phyloP scores from a whole-genome alignment of 2,329 filamentous ascomycete species.

The Trichocomaceae sp. region DNA sequence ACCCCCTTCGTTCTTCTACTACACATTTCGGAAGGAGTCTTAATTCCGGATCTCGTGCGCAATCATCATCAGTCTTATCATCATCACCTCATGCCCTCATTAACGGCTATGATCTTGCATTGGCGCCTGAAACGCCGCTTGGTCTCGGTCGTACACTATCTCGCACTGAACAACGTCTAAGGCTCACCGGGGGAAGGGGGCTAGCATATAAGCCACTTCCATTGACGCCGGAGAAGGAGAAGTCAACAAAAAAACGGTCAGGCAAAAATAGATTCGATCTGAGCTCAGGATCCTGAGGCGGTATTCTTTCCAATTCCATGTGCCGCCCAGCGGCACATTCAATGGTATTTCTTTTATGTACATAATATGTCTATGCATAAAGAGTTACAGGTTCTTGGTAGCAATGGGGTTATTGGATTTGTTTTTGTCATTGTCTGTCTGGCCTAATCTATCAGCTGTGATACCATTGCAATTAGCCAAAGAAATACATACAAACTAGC shows the following conservation, averaged over 20 bases:
- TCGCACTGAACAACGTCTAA: conserved; percentile 39
- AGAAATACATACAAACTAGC: background rate
- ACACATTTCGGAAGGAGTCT: conserved; percentile 24
- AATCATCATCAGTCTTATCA: conserved; percentile 22
- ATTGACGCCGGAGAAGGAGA: conserved; percentile 20
- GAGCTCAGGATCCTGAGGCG: background rate
- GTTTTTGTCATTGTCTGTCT: background rate
- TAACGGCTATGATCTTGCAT: conserved; percentile 37
- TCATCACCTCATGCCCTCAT: conserved; percentile 23
- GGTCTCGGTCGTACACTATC: conserved; percentile 36
- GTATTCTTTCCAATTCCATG: background rate
- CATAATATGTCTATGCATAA: background rate
- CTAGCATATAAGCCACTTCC: conserved; percentile 37
- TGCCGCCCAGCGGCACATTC: background rate
- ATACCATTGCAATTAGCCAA: background rate
- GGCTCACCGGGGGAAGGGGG: conserved; percentile 38
- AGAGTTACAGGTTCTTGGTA: background rate
- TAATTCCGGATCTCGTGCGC: conserved; percentile 16
- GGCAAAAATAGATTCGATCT: background rate
- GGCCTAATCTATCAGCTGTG: background rate
- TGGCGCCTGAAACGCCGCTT: conserved; percentile 32
- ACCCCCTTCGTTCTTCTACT: conserved; percentile 23
- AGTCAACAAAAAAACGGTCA: conserved; percentile 10
- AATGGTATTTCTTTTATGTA: conserved; percentile 4
- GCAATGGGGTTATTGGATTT: conserved; percentile 1